Base-by-base conservation (phyloP, 2,329 filamentous ascomycete species). In the Aureobasidium sp. region DNA sequence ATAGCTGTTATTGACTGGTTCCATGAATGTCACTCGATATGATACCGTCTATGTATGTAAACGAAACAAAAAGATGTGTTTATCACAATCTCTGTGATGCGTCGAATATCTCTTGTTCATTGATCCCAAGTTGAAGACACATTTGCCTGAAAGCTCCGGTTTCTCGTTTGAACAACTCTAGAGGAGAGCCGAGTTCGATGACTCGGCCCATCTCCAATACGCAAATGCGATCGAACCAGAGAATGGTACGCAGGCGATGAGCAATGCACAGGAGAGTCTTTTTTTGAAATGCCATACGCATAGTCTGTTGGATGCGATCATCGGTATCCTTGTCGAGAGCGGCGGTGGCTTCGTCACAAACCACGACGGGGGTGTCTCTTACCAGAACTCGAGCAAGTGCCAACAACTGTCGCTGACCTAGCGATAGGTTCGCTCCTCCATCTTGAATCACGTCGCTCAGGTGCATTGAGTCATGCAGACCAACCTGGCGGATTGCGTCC, bases 271-370 rank as follows among this genome's bases (percentile, higher is more conserved):
- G 79, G 50, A 97, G 77, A 2, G 93, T 97, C 79, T 89, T 90
- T 63, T 92, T 92, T 60, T 83, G 82, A 79, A 97, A 97, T 0
- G 87, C 92, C 1, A 83, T 82, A 0, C 89, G 87, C 75, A 97
- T 97, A 4, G 92, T 96, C 61, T 81, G 79, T 75, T 97, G 93
- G 72, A 97, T 96, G 82, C 94, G 95, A 75, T 91, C 88, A 72
- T 99, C 94, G 2, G 93, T 97, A 72, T 97, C 93, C 80, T 97
- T 94, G 74, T 97, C 93, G 8, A 97, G 92, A 0, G 85, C 89
- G 1, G 87, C 91, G 0, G 94, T 99, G 0, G 94, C 94, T 76
- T 99, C 94, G 78, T 99, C 94, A 75, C 92, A 97, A 55, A 99
- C 87, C 69, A 97, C 97, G 75, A 97, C 97, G 69, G 89, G 90